phyloP scores from a whole-genome alignment of 305 asterid species.

The Euphrasia arctica region DNA sequence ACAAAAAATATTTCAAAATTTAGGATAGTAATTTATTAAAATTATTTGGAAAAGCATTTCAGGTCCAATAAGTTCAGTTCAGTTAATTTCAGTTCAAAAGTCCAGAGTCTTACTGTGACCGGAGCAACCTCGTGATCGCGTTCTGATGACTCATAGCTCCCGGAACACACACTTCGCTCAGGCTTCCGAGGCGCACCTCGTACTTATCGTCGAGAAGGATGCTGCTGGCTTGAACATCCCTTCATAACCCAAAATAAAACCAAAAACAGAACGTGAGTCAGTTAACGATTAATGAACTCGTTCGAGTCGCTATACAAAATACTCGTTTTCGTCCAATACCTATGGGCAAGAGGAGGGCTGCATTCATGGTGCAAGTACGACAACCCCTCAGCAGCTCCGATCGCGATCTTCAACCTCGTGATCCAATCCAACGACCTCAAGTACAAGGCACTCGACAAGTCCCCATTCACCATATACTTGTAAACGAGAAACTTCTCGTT shows the following conservation, averaged over 20 bases:
- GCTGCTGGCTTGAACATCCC: constrained; percentile 87
- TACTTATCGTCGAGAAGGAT: constrained; percentile 78
- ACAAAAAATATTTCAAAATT: no score
- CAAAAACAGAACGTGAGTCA: constrained; percentile 6
- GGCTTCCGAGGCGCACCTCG: constrained; percentile 83
- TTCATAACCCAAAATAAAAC: constrained; percentile 30
- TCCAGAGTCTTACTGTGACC: constrained; percentile 46
- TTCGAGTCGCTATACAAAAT: no score
- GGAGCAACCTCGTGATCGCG: constrained; percentile 43
- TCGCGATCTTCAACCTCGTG: constrained; percentile 76
- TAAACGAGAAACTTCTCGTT: constrained; percentile 55
- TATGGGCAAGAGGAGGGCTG: constrained; percentile 69
- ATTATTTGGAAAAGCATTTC: no score
- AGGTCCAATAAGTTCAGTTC: no score
- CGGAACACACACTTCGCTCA: constrained; percentile 47
- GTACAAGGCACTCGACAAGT: constrained; percentile 52
- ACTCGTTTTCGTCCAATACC: constrained; percentile 33
- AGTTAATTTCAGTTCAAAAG: neutral
- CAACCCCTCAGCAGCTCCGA: constrained; percentile 76
- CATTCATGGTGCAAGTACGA: constrained; percentile 80
- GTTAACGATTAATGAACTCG: no score
- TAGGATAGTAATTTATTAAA: no score
- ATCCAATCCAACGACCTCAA: constrained; percentile 78
- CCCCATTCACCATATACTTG: constrained; percentile 64
- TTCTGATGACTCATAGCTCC: constrained; percentile 42